A percentile compares a stretch with the other conserved stretches of the same genome.
phyloP scores from a whole-genome alignment of 805 yeast species.

The Diddensiella transvaalensis region DNA sequence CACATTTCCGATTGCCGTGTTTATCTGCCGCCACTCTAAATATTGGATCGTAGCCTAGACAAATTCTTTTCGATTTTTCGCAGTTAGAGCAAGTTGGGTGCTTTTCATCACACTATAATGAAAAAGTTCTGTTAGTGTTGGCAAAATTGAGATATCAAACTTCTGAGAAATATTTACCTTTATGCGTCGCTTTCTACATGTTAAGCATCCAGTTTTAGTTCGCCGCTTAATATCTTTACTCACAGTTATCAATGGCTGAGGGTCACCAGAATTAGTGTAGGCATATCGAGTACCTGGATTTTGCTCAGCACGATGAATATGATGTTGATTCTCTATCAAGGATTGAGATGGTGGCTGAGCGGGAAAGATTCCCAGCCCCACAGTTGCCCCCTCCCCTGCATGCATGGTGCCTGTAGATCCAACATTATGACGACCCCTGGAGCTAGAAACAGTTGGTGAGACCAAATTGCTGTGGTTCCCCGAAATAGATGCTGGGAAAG shows the following conservation, averaged over 20 bases:
- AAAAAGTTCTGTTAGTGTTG: not conserved
- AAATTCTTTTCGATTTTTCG: slow-evolving; percentile 68
- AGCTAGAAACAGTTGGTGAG: not conserved
- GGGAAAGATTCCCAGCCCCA: not conserved
- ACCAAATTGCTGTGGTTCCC: not conserved
- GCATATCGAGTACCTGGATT: not conserved
- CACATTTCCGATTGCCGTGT: slow-evolving; percentile 13
- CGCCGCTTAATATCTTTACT: slow-evolving; percentile 35
- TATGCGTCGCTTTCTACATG: slow-evolving; percentile 71
- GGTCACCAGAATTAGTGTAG: not conserved
- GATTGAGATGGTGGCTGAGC: slow-evolving; percentile 3
- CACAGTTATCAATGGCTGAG: slow-evolving; percentile 16
- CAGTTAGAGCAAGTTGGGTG: slow-evolving; percentile 69
- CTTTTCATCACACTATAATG: slow-evolving; percentile 57
- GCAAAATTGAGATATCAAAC: slow-evolving; percentile 60
- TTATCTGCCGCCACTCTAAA: slow-evolving; percentile 23
- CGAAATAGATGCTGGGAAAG: not conserved
- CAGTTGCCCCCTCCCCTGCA: not conserved
- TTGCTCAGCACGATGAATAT: not conserved
- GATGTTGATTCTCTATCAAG: not conserved
- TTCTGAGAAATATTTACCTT: slow-evolving; percentile 34
- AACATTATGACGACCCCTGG: not conserved
- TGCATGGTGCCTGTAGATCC: not conserved
- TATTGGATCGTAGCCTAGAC: slow-evolving; percentile 64
- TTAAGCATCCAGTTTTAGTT: slow-evolving; percentile 71